Evolutionary conservation across 2,329 filamentous ascomycete genomes (phyloP), one percentile per base, ranked within the genome.

Genomic region (Juglanconis oblonga): DNA sequence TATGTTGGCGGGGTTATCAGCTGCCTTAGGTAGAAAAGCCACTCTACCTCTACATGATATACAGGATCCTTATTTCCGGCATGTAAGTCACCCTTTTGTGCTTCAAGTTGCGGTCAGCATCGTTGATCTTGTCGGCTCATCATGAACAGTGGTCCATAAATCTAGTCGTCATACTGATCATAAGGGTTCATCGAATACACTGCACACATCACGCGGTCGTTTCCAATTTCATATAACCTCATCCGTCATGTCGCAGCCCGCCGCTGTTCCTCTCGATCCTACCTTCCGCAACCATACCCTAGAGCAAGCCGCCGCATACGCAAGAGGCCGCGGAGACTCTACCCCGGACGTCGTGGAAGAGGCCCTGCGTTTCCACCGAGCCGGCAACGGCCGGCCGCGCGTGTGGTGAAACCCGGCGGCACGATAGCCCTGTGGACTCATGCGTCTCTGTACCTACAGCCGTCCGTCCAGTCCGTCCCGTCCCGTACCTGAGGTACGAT

Each of bases 381-480:
- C 54, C 5, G 56, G 59, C 3, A 57, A 58, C 3, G 65, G 62
- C 2, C 5, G 32, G 80, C 77, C 2, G 78, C 76, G 1, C 69
- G 72, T 47, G 68, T 78, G 3, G 67, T 83, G 17, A 78, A 74
- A 61, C 78, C 79, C 0, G 77, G 76, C n/a, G 81, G 80, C 10
- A 81, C 74, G 4, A 73, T 81, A 3, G 78, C 78, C 3, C 59
- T 82, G 3, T 82, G 76, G 75, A 71, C 70, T 1, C 70, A 64
- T 33, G 69, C 69, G 49, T 63, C 61, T 36, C 62, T 67, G 5
- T 66, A 65, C 38, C 64, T 24, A 24, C 24, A 24, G 63, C 14
- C 70, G 72, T 65, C 67, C 69, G 5, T 52, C 11, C 3, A 47
- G 11, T 9, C n/a, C 11, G 6, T 6, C 14, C 6, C 2, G 24